A percentile compares a stretch with the other conserved stretches of the same genome.
Conservation (phyloP, 352 stramenopile species). For the Phytophthora vignae region DNA sequence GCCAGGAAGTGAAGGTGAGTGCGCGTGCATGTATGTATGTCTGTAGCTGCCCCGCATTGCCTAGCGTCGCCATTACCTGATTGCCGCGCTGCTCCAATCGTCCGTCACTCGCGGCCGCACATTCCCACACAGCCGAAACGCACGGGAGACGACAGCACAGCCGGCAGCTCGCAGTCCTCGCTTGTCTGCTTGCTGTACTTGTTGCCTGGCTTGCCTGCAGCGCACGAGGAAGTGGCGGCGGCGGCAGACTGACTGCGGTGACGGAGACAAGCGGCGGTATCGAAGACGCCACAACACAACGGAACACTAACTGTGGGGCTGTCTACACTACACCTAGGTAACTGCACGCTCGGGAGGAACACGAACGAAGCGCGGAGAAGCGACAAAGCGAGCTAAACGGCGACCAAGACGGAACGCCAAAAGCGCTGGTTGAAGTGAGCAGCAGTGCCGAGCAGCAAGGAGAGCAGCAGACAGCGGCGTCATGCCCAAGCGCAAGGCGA, state of each 20-base stretch:
- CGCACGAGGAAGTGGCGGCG: not conserved
- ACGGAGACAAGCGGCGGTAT: not conserved
- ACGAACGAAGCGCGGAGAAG: constrained; percentile 21
- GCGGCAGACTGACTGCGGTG: no score
- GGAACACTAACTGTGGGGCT: constrained; percentile 20
- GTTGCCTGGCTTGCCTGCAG: not conserved
- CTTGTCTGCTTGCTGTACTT: not conserved
- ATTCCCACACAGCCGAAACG: not conserved
- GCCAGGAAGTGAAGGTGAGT: not conserved
- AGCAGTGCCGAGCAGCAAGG: not conserved
- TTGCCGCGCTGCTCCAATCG: not conserved
- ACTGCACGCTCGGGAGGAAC: constrained; percentile 14
- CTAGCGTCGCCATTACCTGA: not conserved
- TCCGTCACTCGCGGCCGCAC: not conserved
- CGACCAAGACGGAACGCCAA: not conserved
- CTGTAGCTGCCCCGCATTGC: not conserved
- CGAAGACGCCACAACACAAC: constrained; percentile 1
- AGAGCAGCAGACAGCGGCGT: not conserved
- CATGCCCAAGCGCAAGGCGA: constrained; percentile 85
- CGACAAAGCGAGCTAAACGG: not conserved
- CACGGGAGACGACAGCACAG: not conserved
- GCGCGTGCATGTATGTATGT: not conserved
- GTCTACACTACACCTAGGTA: constrained; percentile 10
- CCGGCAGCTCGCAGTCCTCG: no score
- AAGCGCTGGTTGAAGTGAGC: constrained; percentile 15